phyloP scores from a whole-genome alignment of 371 early-diverging fungal species.

The Mortierella sp. region DNA sequence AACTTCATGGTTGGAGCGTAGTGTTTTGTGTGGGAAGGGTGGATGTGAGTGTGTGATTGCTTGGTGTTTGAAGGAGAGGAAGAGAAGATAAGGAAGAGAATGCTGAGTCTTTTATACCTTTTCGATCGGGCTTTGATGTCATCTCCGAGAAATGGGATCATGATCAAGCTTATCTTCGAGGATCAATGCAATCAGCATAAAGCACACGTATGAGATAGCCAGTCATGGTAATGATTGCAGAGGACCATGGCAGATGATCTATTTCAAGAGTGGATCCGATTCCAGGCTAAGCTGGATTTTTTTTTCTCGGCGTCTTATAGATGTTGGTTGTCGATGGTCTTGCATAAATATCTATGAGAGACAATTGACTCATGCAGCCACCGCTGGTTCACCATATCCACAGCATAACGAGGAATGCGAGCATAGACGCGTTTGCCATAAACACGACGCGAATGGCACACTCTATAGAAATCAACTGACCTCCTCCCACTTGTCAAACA shows the following conservation, averaged over 20 bases:
- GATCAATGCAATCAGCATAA: background rate
- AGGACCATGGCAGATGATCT: background rate
- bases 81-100: background rate
- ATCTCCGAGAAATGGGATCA: background rate
- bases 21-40: background rate
- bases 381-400: background rate
- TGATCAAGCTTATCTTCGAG: background rate
- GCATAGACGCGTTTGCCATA: background rate
- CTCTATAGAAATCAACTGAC: background rate
- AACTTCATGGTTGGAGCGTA: conserved; percentile 15
- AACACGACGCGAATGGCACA: background rate
- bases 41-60: background rate
- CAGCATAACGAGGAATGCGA: background rate
- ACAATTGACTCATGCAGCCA: background rate
- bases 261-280: background rate
- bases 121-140: background rate
- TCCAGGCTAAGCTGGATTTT: background rate
- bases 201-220: background rate
- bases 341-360: background rate
- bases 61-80: background rate
- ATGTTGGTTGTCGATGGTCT: background rate
- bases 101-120: background rate
- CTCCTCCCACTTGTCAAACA: no score
- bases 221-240: background rate
- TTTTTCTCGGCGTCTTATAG: background rate